Base-by-base conservation (phyloP, 78 protist genomes). In the Guillardia theta region DNA sequence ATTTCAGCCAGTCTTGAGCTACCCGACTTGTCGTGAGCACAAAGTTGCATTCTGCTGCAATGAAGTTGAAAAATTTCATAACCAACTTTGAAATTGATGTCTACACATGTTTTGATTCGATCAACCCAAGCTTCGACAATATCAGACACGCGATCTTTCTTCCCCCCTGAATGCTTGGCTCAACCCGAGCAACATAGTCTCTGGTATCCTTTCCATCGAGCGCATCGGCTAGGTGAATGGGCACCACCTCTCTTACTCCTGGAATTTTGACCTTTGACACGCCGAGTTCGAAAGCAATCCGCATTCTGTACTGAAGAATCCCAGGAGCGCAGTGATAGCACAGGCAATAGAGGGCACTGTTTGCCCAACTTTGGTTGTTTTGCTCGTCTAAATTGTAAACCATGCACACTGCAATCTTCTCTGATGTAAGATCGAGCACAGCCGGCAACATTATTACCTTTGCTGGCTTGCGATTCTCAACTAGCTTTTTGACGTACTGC, bases 121-220 rank as follows among this genome's bases (percentile, higher is more conserved):
- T n/a, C n/a, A n/a, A n/a, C n/a, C n/a, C n/a, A n/a, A n/a, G n/a
- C n/a, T n/a, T n/a, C n/a, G n/a, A n/a, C n/a, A n/a, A n/a, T n/a
- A n/a, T n/a, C n/a, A n/a, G n/a, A n/a, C n/a, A n/a, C n/a, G 94
- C 90, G 58, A 93, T 45, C 94, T 93, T 93, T 18, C 12, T 45
- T 18, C 94, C 94, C 10, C 94, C 94, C 4, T 15, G 21, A 27
- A 45, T 30, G 21, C 64, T 45, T 19, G 95, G 95, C 95, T 93
- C 95, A 22, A 93, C 95, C 6, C 95, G 90, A 76, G 70, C 70
- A 27, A 78, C 95, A 46, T 93, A 93, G 87, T 93, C 90, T 21
- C 27, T 18, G 18, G 78, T 5, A 80, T 93, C 95, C 5, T 21
- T 48, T 44, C 90, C 90, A 44, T 93, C 92, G 39, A 93, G 39